Percentiles rank a stretch among this genome's conserved stretches.
phyloP scores from a whole-genome alignment of 441 rosid genomes.

The Bocquillonia castaneifolia region DNA sequence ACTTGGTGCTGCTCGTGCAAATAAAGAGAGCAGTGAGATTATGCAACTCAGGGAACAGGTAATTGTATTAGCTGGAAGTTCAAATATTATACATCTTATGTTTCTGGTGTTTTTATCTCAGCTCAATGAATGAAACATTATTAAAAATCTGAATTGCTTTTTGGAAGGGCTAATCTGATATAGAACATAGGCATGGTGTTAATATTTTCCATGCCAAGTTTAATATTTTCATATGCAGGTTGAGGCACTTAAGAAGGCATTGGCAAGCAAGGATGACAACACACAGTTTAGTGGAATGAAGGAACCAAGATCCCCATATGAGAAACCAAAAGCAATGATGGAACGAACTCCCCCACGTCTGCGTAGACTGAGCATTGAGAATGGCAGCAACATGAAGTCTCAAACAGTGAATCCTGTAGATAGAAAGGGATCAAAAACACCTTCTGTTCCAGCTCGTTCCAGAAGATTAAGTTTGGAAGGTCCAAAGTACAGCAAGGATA shows the following conservation, averaged over 20 bases:
- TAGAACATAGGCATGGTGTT: neutral
- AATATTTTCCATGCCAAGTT: neutral
- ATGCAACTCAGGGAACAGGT: constrained; percentile 82
- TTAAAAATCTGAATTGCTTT: neutral
- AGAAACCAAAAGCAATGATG: constrained; percentile 30
- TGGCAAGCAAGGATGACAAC: constrained; percentile 52
- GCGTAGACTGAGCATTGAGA: constrained; percentile 62
- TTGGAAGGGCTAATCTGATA: neutral
- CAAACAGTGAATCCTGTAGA: constrained; percentile 33
- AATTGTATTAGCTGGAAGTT: neutral
- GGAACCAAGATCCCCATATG: constrained; percentile 42
- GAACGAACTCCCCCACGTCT: constrained; percentile 43
- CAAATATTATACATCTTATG: neutral
- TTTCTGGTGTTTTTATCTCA: neutral
- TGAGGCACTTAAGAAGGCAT: constrained; percentile 75
- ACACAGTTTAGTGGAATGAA: constrained; percentile 27
- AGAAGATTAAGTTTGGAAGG: constrained; percentile 66
- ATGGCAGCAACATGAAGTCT: constrained; percentile 44
- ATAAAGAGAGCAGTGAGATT: constrained; percentile 76
- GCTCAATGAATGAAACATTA: neutral
- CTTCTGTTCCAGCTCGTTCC: constrained; percentile 40
- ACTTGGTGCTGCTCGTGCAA: constrained; percentile 76
- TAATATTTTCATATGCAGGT: constrained; percentile 40
- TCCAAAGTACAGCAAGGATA: constrained; percentile 39
- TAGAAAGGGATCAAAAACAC: constrained; percentile 46